Evolutionary conservation across 2,329 filamentous ascomycete genomes (phyloP), one percentile per base, ranked within the genome.

Genomic region (Neophaeococcomyces aloes): DNA sequence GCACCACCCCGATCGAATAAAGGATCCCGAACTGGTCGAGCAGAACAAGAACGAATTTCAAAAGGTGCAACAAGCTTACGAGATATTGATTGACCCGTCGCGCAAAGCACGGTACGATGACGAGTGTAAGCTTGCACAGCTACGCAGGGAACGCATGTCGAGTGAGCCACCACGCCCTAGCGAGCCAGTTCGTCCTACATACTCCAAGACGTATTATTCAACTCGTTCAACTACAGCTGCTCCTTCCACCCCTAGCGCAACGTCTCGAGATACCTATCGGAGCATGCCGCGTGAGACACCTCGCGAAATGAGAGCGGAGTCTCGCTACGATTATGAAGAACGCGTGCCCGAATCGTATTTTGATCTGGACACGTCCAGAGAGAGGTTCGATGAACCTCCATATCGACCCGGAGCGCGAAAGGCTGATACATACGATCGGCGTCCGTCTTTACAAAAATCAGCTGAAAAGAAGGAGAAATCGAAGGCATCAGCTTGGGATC

Each of bases 1-100:
- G 62, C 88, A 83, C 59, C 88, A 95, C 56, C 88, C 88, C 27
- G 88, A 95, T 70, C 94, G 94, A 67, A 78, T 94, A 50, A 81
- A 86, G 53, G 78, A 94, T 57, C 78, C 81, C 42, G 70, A 77
- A 13, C 69, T 83, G 56, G 93, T 91, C 65, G 77, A 78, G 47
- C 69, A 78, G 55, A 93, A 88, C 62, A 79, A 84, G 55, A 81
- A 86, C 55, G 81, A 94, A 64, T 98, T 96, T 58, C 87, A 95
- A 64, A 80, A 79, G 60, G 85, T 96, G 27, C 88, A 95, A 62
- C 78, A 88, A 56, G 88, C 91, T 39, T 98, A 94, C 65, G 91
- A 96, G 64, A 71, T 91, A 23, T 76, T 98, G 48, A 84, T 78
- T 57, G 81, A 95, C 59, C 83, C 89, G 21, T 71, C 68, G 5